Evolutionary conservation across 1,284 basidiomycete species (phyloP), one percentile per base, ranked within the genome.

Genomic region (Ustilago shanxiensis): DNA sequence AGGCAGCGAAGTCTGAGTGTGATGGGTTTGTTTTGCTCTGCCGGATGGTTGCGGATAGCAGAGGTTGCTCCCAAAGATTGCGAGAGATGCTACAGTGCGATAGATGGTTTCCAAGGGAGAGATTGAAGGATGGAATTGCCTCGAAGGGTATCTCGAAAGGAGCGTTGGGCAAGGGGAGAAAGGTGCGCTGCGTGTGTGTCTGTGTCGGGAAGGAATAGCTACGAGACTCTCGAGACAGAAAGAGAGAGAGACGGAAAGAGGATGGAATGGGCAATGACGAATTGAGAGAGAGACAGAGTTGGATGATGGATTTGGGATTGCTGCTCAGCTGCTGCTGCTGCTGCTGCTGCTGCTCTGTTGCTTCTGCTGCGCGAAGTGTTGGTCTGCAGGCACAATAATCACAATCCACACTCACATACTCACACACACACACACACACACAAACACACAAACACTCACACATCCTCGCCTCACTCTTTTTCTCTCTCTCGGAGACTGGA

Each of bases 371-470:
- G 63, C 59, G 51, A 66, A 72, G 69, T 72, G 69, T 72, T 72
- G 69, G 69, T 72, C 69, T 72, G 69, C 69, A 66, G 54, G 55
- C 69, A 66, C 69, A 51, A 37, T 37, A 51, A 37, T 37, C 35
- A 37, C 35, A 37, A 37, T 37, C 11, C 41, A n/a, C 44, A 35
- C 44, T 13, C 29, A 28, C 26, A 28, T n/a, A 14, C 29, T 14
- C 51, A 52, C 29, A 52, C 35, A 53, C 22, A 28, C 59, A 44
- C 24, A 49, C 41, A n/a, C 41, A 33, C 39, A 24, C 28, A 24
- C 22, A 28, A 52, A 14, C 29, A 29, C 51, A 52, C 29, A 35
- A 33, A 33, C 31, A 33, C 31, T 7, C 31, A 7, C 26, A 51
- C n/a, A n/a, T n/a, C n/a, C n/a, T n/a, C n/a, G n/a, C n/a, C n/a